Conservation (phyloP, 805 yeast genomes). For the Hanseniaspora nectarophila region DNA sequence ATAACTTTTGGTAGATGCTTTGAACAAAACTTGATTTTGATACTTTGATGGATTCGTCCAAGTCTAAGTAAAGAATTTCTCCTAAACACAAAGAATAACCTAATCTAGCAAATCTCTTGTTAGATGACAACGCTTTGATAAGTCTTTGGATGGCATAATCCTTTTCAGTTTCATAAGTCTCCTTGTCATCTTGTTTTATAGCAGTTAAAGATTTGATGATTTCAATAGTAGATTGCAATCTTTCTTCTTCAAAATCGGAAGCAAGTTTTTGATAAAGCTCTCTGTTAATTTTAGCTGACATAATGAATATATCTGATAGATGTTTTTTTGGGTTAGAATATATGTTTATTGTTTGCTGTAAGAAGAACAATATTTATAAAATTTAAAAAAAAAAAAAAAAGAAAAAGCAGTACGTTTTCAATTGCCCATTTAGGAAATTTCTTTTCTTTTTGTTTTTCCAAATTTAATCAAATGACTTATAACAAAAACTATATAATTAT, state of each 20-base stretch:
- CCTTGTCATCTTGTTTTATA: conserved; percentile 29
- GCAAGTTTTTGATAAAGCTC: conserved; percentile 70
- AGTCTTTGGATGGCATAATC: conserved; percentile 68
- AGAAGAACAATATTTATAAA: no score
- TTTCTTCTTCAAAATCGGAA: conserved; percentile 60
- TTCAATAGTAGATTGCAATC: conserved; percentile 58
- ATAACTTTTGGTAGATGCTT: conserved; percentile 20
- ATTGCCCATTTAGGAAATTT: not conserved
- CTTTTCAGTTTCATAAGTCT: conserved; percentile 44
- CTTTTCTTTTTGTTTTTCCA: no score
- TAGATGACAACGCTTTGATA: conserved; percentile 67
- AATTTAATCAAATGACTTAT: not conserved
- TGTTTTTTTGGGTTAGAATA: not conserved
- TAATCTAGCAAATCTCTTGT: conserved; percentile 70
- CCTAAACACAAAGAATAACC: conserved; percentile 84
- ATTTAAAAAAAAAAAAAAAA: not conserved
- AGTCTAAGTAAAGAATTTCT: conserved; percentile 40
- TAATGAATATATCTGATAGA: not conserved
- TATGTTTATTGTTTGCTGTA: not conserved
- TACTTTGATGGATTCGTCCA: conserved; percentile 19
- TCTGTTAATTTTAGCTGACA: conserved; percentile 37
- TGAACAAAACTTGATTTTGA: conserved; percentile 17
- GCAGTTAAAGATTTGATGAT: conserved; percentile 48
- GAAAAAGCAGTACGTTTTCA: not conserved
- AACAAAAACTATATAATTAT: not conserved